Evolutionary conservation across 2,329 filamentous ascomycete species (phyloP), one percentile per base, ranked within the genome.

Genomic region (Amauroascus niger): DNA sequence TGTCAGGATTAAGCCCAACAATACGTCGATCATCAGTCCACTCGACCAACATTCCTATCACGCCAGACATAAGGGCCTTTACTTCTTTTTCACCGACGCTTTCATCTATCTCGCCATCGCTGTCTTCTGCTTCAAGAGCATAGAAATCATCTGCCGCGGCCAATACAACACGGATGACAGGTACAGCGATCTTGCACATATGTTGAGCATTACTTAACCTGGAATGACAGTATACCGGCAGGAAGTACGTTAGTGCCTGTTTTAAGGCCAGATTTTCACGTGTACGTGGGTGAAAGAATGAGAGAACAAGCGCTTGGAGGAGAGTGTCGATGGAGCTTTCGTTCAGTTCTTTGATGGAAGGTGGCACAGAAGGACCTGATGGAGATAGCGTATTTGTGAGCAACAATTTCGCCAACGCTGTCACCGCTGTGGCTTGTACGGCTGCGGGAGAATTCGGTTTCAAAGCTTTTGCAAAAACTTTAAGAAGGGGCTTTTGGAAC

Each of bases 1-100:
- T 71, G 55, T 73, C 71, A 1, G 76, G 62, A 26, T 73, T 60
- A 71, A 86, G 71, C 73, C 87, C 76, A 9, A 82, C 72, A 6
- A 82, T 76, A 68, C 94, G 90, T 48, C 91, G 78, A 35, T 90
- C 89, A 67, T 97, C 91, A 0, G 91, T 97, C 93, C 91, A 97
- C 67, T 97, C 91, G 0, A 90, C 81, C 6, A 97, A 73, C 71
- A 74, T 73, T 63, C 89, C 91, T 2, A 87, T 82, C 0, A 87
- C 88, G 55, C 95, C 87, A 2, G 83, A 80, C 41, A 81, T 79
- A 59, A 94, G 79, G 2, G 65, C 64, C 55, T 72, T 72, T 35
- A 71, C 56, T 58, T 73, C 70, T 39, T 68, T 65, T 61, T 84
- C 82, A 7, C 91, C 86, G 82, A 94, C 89, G 59, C 82, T 84